Base-by-base conservation (phyloP, 1,284 basidiomycete species). In the Cryptococcus amylolentus region DNA sequence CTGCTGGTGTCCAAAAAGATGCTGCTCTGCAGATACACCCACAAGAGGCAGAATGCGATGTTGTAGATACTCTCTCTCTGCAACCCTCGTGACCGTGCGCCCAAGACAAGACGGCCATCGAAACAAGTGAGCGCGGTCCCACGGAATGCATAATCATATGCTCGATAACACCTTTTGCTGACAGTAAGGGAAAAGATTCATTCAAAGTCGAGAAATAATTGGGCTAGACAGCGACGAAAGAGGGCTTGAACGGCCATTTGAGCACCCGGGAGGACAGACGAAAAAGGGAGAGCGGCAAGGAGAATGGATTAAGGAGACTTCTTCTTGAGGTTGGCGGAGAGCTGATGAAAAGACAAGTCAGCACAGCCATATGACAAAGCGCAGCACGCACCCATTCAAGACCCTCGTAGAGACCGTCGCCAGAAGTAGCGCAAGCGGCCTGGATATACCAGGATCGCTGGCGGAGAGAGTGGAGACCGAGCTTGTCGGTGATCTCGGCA, bases 401-500 rank as follows among this genome's bases (percentile, higher is more conserved):
- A 80, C 95, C 95, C 82, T 99, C 96, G 80, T 98, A 98, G 62
- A 98, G 84, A 82, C 95, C 95, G 78, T 99, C 96, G 74, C 96
- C 96, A 72, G 90, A 94, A 53, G 96, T 98, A 58, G 96, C 96
- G 78, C 96, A 99, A 49, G 96, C 95, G 67, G 96, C 92, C 86
- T 98, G 96, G 77, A 99, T 98, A 82, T 95, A 98, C 95, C 94
- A 97, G 64, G 89, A 90, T 81, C 96, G 84, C 83, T 98, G 90
- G 77, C 93, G 88, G 75, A 98, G 86, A 62, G 91, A 90, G 78
- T 98, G 95, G 59, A 98, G 86, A 64, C 96, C 96, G 67, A 99
- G 91, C 81, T 98, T 98, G 81, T 98, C 96, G 62, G 96, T 98
- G 77, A 99, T 97, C 80, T 98, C 96, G 65, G 96, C 91, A 40